Conservation (phyloP, 208 protist genomes). For the Acanthamoeba healyi region DNA sequence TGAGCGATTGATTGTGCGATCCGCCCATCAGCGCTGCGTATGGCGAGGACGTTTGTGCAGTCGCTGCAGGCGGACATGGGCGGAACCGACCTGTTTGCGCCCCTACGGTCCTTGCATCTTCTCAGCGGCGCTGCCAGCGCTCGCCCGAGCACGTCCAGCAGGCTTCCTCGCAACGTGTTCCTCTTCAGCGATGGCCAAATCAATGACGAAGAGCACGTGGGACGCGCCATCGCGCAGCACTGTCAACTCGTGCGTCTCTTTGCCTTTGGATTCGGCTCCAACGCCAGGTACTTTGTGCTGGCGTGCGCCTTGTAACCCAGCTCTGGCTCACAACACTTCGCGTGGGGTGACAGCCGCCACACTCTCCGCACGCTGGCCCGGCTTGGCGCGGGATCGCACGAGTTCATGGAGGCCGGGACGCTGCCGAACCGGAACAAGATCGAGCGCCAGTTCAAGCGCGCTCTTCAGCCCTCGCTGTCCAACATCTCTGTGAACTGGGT, state of each 20-base stretch:
- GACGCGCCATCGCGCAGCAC: conserved; percentile 28
- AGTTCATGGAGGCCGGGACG: conserved; percentile 77
- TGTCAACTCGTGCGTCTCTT: conserved; percentile 75
- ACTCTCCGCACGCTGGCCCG: conserved; percentile 74
- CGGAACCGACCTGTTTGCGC: conserved; percentile 41
- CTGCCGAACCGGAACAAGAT: conserved; percentile 74
- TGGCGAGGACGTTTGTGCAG: not conserved
- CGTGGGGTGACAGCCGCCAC: conserved; percentile 72
- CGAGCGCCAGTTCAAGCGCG: conserved; percentile 70
- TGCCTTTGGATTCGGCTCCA: conserved; percentile 81
- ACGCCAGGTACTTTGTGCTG: conserved; percentile 36
- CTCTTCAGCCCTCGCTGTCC: conserved; percentile 75
- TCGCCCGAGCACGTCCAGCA: not conserved
- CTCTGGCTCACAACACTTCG: no score
- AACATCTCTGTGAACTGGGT: conserved; percentile 77
- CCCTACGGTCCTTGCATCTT: conserved; percentile 51
- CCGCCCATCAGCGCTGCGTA: conserved; percentile 29
- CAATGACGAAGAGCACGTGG: conserved; percentile 66
- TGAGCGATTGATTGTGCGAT: no score
- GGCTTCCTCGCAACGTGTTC: conserved; percentile 77
- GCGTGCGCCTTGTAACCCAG: no score
- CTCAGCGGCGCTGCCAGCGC: not conserved
- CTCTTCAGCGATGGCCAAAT: conserved; percentile 83
- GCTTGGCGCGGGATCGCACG: conserved; percentile 72
- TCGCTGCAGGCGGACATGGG: conserved; percentile 49